phyloP scores from a whole-genome alignment of 257 asterid species.

The Solanum lycopersicoides region DNA sequence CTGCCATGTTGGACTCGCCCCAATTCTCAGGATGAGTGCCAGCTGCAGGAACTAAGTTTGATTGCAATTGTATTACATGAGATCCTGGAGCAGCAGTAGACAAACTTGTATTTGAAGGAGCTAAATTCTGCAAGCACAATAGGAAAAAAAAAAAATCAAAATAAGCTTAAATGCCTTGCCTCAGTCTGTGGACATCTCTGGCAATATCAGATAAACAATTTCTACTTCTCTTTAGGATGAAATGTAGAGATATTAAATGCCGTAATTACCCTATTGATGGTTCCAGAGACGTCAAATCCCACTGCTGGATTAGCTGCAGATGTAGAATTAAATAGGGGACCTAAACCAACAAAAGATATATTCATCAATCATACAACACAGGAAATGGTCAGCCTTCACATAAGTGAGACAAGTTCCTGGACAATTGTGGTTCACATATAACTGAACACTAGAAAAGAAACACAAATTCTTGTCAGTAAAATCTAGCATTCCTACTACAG shows the following conservation, averaged over 20 bases:
- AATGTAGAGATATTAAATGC: background rate
- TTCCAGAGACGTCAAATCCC: conserved; percentile 30
- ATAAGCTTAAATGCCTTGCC: background rate
- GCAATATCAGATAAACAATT: background rate
- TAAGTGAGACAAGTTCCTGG: background rate
- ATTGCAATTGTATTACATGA: conserved; percentile 33
- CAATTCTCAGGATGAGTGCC: conserved; percentile 62
- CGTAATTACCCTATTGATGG: conserved; percentile 41
- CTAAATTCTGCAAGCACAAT: conserved; percentile 25
- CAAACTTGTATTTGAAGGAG: conserved; percentile 28
- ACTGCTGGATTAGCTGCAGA: conserved; percentile 31
- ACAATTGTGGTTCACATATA: background rate
- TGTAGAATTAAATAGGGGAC: conserved; percentile 27
- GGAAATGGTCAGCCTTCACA: background rate
- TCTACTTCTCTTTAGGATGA: background rate
- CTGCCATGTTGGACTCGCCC: conserved; percentile 91
- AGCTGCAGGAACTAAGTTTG: conserved; percentile 22
- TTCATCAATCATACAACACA: background rate
- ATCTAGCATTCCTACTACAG: background rate
- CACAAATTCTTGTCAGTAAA: background rate
- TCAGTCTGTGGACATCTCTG: background rate
- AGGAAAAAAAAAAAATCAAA: background rate
- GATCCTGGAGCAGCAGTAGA: conserved; percentile 28
- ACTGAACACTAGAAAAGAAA: background rate
- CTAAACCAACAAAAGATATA: conserved; percentile 16